Evolutionary conservation across 140 eudicot genomes (phyloP).

Genomic region (Oenanthe javanica): DNA sequence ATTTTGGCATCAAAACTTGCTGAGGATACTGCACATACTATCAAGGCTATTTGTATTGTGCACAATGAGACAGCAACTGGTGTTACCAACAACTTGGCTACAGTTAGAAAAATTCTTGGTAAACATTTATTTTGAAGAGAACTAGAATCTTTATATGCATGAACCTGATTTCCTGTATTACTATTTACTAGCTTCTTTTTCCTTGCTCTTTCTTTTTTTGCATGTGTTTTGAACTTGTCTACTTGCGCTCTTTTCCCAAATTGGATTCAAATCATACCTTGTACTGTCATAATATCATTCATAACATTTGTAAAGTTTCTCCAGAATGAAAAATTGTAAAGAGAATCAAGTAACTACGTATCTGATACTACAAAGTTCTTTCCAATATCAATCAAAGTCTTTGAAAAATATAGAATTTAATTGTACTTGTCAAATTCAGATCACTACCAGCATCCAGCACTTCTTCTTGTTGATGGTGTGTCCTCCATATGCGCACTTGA

Average conservation of each 20-base stretch:
- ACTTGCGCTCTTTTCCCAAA: background rate
- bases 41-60: constrained; percentile 93
- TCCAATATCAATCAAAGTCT: background rate
- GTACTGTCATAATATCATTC: background rate
- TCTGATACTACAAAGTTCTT: background rate
- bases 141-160: background rate
- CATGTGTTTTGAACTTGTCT: background rate
- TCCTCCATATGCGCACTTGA: constrained; percentile 96
- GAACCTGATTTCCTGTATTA: background rate
- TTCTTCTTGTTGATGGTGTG: constrained; percentile 87
- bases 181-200: background rate
- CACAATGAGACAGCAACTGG: constrained; percentile 99
- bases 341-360: background rate
- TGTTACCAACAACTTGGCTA: constrained; percentile 94
- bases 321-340: background rate
- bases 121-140: background rate
- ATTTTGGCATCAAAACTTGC: constrained; percentile 77
- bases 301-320: background rate
- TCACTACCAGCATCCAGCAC: constrained; percentile 94
- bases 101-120: constrained; percentile 55
- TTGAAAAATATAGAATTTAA: background rate
- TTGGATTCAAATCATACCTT: background rate
- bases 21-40: constrained; percentile 70
- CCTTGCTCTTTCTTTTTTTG: background rate
- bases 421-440: constrained; percentile 29